Base-by-base conservation (phyloP, 768 basidiomycete species). In the Pluteus cervinus region DNA sequence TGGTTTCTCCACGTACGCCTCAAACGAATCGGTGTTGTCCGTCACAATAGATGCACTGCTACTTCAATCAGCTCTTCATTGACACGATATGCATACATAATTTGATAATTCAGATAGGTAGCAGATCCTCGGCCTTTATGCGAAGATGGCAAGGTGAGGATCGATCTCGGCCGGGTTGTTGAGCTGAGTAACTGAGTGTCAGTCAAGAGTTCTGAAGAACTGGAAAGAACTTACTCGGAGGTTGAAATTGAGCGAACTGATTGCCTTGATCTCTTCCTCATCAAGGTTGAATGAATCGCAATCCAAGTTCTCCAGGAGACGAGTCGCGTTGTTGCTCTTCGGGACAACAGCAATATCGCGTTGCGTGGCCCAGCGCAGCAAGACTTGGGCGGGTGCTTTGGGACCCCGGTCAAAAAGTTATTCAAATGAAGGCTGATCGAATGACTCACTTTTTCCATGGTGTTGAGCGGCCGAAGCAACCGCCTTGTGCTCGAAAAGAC, bases 321-420 rank as follows among this genome's bases (percentile, higher is more conserved):
- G 68, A 11, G 52, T 42, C 3, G 44, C 35, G 45, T 65, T 48
- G 53, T 75, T 76, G 34, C 69, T 74, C 67, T 90, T 90, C 31
- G 86, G 86, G 43, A 90, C 74, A 30, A 88, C 78, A 23, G 79
- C 78, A 42, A 87, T 68, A 7, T 74, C 78, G 24, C 76, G 77
- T 17, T 40, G 82, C 10, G 80, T 82, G 2, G 83, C 76, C 86
- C 86, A 90, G 46, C 84, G 72, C 37, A 90, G 70, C 25, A 88
- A 60, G 16, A 88, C 73, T 56, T 88, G 84, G 5, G 83, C 82
- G 4, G 75, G 54, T 29, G 69, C 67, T 58, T 10, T 5, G 44
- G 73, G 71, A 29, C 24, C 23, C 29, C 33, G 45, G 23, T 35
- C 32, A 4, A 30, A 20, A 15, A 10, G 35, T 24, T 20, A 41